Evolutionary conservation across 2,329 filamentous ascomycete species (phyloP), one percentile per base, ranked within the genome.

Genomic region (Fusarium sp.): DNA sequence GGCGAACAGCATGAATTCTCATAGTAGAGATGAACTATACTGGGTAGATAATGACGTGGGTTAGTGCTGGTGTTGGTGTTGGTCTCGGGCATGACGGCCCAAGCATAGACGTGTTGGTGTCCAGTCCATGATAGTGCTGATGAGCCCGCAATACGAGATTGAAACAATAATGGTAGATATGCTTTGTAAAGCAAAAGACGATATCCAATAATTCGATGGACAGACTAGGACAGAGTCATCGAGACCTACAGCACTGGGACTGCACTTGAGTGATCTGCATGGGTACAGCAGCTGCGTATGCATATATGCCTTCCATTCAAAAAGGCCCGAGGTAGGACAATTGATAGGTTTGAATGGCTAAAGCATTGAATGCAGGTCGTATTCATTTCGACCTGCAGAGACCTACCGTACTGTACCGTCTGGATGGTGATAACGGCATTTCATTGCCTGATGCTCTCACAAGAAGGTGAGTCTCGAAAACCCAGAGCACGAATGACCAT

Each of bases 41-140:
- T 64, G 15, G 46, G 56, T 38, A 27, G 40, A 63, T 34, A 54
- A 59, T 59, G 68, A 62, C 61, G 61, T 67, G 16, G 50, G 24
- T 46, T 34, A 30, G 30, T 25, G 32, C 5, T 38, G 32, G 32
- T 34, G 40, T 24, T 40, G 38, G 38, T 47, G 59, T n/a, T 53
- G 34, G 53, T 24, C 29, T 53, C n/a, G 18, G 42, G 32, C 42
- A 44, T 18, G 20, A 22, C 16, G 16, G 18, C 30, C 46, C 24
- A 43, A 52, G 65, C 61, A 55, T 58, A 57, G 65, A 47, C 38
- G 27, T 47, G 22, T 29, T 18, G 53, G 43, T 50, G 50, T 49
- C 63, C n/a, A 63, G 43, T 16, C n/a, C 32, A 24, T 30, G 32
- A 30, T 32, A 40, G 34, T 54, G 44, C 44, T 53, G 22, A 57